Evolutionary conservation across 352 stramenopile species (phyloP), one percentile per base, ranked within the genome.

Genomic region (Thraustochytrium sp.): DNA sequence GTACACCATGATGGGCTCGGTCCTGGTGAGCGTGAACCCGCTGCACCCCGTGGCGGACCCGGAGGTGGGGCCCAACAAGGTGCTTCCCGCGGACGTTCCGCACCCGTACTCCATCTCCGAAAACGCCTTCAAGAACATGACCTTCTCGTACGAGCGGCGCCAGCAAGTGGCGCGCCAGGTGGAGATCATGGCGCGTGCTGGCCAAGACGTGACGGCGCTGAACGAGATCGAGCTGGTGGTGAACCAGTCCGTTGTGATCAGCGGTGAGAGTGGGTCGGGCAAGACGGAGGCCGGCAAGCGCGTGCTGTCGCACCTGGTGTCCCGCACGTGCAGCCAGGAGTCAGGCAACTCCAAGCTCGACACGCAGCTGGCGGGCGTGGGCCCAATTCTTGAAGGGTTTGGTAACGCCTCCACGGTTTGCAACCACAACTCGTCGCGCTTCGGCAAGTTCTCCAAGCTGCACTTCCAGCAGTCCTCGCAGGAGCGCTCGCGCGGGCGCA

Each of bases 1-100:
- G 36, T 96, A 96, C 88, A 97, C 92, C 54, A 96, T 95, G 86
- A 96, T 97, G 92, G 92, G 92, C 72, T 96, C 94, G 63, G 92
- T 97, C 78, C 89, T 97, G 53, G 95, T 97, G 80, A 92, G 91
- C 4, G 92, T 96, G 21, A 97, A 97, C 86, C 93, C 92, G 82
- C 88, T 97, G 86, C 92, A 92, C 38, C 87, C 91, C 13, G 83
- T 96, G 56, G 87, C 88, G 8, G 92, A 95, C 86, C 93, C 93
- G 65, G 75, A 76, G 11, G 29, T 84, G 13, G 75, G 49, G 9
- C 34, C 75, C 9, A 56, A 54, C 49, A 75, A 75, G 42, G 40
- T 36, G 16, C 31, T 84, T 8, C 49, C 65, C 0, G 31, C 48
- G 26, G 75, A 88, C 18, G 48, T 68, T 21, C 86, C 86, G 18